These are phyloP conservation scores for Gossypium ekmanianum DNA, from an alignment of 345 rosid genomes.

Conservation along the genomic window DNA sequence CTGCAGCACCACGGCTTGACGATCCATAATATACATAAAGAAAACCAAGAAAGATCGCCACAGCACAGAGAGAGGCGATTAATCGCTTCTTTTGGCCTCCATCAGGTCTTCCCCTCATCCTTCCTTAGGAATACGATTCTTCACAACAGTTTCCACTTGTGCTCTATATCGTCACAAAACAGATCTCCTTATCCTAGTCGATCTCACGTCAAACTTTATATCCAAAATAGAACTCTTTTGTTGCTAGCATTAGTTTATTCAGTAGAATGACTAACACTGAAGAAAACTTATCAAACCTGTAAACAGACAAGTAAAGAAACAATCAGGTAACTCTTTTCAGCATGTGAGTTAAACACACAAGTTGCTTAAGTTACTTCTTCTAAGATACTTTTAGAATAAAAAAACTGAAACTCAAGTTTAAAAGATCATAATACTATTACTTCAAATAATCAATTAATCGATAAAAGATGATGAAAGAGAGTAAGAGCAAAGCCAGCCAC, in stretches of 20 bases:
- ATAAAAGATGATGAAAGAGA: not conserved
- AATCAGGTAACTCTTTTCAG: not conserved
- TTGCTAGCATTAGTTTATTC: constrained; percentile 10
- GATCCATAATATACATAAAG: constrained; percentile 68
- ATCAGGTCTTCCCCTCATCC: constrained; percentile 91
- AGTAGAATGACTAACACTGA: not conserved
- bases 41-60: constrained; percentile 61
- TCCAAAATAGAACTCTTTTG: not conserved
- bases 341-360: not conserved
- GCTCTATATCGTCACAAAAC: constrained; percentile 2
- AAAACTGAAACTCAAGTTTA: not conserved
- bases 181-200: constrained; percentile 24
- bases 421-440: constrained; percentile 1
- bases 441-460: not conserved
- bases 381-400: not conserved
- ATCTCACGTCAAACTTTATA: not conserved
- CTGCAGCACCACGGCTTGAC: constrained; percentile 56
- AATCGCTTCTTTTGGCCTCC: constrained; percentile 84
- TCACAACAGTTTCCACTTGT: constrained; percentile 23
- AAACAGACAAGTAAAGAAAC: constrained; percentile 6
- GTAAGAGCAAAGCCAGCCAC: constrained; percentile 4
- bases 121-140: constrained; percentile 17
- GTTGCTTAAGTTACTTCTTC: not conserved
- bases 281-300: constrained; percentile 16
- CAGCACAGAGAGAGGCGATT: constrained; percentile 45